Evolutionary conservation across 768 basidiomycete species (phyloP).

Genomic region (Wakefieldia striispora): DNA sequence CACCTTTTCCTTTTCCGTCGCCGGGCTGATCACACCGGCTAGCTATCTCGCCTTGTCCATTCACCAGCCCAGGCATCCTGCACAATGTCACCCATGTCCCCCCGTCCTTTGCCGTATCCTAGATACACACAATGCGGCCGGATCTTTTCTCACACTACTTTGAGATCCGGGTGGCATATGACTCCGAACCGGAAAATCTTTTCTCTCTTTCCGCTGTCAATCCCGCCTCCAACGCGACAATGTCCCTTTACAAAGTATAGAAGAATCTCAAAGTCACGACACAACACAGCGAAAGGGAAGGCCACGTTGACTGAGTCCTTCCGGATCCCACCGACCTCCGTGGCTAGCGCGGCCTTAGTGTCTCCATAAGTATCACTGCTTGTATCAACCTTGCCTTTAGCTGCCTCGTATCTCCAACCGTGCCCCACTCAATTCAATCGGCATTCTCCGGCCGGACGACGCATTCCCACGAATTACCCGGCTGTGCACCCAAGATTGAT

Average conservation of each 20-base stretch:
- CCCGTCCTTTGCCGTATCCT: constrained; percentile 8
- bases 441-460: constrained; percentile 13
- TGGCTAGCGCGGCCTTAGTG: constrained; percentile 14
- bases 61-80: not conserved
- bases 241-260: not conserved
- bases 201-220: not conserved
- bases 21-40: constrained; percentile 15
- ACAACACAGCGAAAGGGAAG: not conserved
- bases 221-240: not conserved
- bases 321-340: constrained; percentile 13
- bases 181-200: not conserved
- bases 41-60: constrained; percentile 1
- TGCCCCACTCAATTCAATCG: constrained; percentile 30
- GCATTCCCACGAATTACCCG: constrained; percentile 26
- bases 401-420: constrained; percentile 23
- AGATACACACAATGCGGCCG: constrained; percentile 8
- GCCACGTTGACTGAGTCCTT: constrained; percentile 7
- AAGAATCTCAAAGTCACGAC: not conserved
- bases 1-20: constrained; percentile 8
- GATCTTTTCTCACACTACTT: constrained; percentile 7
- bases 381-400: constrained; percentile 6
- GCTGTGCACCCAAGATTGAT: constrained; percentile 28
- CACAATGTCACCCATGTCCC: too few species aligned
- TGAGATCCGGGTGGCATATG: constrained; percentile 15
- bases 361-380: constrained; percentile 9